Conservation (phyloP, 192 early-diverging fungal genomes). For the Oehlia diaphana region DNA sequence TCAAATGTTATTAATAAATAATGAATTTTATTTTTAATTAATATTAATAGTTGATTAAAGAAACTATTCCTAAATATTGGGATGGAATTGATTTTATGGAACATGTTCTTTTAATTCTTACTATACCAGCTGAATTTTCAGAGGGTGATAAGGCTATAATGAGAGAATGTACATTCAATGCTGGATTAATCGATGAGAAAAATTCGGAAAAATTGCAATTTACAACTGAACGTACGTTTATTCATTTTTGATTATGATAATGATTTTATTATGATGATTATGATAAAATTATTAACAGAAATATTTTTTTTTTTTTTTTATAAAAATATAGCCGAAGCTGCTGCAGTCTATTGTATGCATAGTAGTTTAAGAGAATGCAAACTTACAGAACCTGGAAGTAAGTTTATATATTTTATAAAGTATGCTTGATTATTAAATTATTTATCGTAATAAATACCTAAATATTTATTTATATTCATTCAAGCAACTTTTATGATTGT, state of each 20-base stretch:
- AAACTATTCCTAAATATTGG: not conserved
- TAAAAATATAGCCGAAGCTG: conserved; percentile 10
- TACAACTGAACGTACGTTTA: too few species aligned
- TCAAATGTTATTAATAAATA: not conserved
- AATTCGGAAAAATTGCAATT: too few species aligned
- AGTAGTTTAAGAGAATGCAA: not conserved
- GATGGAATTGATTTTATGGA: not conserved
- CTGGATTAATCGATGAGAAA: not conserved
- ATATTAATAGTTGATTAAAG: conserved; percentile 14
- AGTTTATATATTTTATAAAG: not conserved
- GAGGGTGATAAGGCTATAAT: not conserved
- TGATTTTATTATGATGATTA: too few species aligned
- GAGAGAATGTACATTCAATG: not conserved
- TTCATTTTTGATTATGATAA: too few species aligned
- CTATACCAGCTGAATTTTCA: not conserved
- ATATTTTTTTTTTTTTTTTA: too few species aligned
- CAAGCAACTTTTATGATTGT: conserved; percentile 54
- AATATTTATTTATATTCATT: too few species aligned
- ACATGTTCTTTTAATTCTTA: not conserved
- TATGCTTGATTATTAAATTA: too few species aligned
- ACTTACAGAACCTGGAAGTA: not conserved
- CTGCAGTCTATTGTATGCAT: conserved; percentile 1
- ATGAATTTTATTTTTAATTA: not conserved
- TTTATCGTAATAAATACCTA: not conserved
- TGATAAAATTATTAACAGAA: too few species aligned